Evolutionary conservation across 2,329 filamentous ascomycete species (phyloP).

Genomic region (Colletotrichum coccodes): DNA sequence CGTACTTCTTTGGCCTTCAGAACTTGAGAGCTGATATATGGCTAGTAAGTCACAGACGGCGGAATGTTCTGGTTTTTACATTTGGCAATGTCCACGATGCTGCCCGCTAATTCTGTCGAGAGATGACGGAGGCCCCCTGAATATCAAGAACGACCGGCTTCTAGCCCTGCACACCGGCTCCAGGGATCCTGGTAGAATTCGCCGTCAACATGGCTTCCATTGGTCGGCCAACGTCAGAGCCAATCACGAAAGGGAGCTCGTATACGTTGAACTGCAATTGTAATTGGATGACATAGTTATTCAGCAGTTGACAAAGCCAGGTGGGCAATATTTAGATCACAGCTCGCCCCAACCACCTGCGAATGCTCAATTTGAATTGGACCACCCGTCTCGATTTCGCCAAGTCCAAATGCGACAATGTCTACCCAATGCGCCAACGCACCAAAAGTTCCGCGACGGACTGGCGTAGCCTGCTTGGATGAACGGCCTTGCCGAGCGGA

Average conservation of each 20-base stretch:
- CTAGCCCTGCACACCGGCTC: slow-evolving; percentile 13
- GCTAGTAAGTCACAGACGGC: too few relatives aligned
- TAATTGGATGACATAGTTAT: neutral
- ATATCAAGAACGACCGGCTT: neutral
- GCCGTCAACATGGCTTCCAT: neutral
- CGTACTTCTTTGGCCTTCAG: too few relatives aligned
- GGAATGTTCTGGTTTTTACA: neutral
- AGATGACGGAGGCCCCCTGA: neutral
- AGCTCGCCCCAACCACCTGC: neutral
- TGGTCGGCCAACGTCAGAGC: neutral
- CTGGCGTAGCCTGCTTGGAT: neutral
- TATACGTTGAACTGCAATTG: neutral
- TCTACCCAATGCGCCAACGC: too few relatives aligned
- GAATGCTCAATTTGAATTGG: neutral
- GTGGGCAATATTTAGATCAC: neutral
- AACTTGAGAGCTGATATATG: too few relatives aligned
- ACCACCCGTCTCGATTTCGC: neutral
- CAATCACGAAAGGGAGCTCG: neutral
- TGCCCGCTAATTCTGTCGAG: neutral
- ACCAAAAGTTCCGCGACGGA: neutral
- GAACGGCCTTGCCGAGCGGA: neutral
- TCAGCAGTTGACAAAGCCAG: neutral
- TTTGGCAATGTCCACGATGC: neutral
- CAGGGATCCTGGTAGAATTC: neutral
- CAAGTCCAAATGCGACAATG: neutral